Percentiles rank a stretch among this genome's conserved stretches.
These are phyloP conservation scores for Fusarium penzigii DNA, from an alignment of 2,329 filamentous ascomycete genomes.

Conservation along the genomic window DNA sequence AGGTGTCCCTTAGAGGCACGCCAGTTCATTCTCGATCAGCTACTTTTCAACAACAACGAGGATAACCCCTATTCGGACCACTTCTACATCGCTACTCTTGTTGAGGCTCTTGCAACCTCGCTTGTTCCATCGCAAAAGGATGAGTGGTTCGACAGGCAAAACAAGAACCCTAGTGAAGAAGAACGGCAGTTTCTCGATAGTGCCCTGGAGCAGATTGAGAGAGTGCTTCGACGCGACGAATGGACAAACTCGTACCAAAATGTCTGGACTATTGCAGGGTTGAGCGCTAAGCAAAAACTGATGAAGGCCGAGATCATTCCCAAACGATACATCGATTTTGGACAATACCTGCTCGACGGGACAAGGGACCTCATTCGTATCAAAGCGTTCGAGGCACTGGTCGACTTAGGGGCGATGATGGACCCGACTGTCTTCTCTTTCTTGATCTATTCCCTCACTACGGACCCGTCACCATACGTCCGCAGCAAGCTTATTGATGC, in stretches of 20 bases:
- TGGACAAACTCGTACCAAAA: conserved; percentile 70
- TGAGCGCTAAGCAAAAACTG: conserved; percentile 61
- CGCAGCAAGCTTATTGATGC: conserved; percentile 60
- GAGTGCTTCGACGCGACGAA: conserved; percentile 67
- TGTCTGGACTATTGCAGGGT: conserved; percentile 62
- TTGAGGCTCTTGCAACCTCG: conserved; percentile 62
- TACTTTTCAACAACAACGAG: conserved; percentile 93
- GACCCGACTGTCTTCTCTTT: conserved; percentile 57
- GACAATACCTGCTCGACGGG: conserved; percentile 65
- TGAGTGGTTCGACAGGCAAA: conserved; percentile 46
- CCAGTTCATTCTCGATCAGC: conserved; percentile 81
- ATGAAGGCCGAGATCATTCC: conserved; percentile 67
- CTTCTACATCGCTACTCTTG: conserved; percentile 80
- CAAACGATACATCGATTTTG: conserved; percentile 54
- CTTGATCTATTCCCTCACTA: conserved; percentile 59
- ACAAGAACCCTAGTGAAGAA: conserved; percentile 46
- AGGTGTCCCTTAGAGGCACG: conserved; percentile 79
- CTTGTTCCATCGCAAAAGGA: conserved; percentile 52
- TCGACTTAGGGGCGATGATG: conserved; percentile 63
- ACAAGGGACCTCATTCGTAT: conserved; percentile 64
- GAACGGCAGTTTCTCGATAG: conserved; percentile 52
- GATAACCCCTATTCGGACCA: conserved; percentile 88
- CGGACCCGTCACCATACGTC: conserved; percentile 64
- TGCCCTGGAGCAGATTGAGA: conserved; percentile 64
- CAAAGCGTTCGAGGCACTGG: conserved; percentile 64